These are phyloP conservation scores for Trichosanthes truncata DNA, from an alignment of 306 rosid genomes.

Conservation along the genomic window DNA sequence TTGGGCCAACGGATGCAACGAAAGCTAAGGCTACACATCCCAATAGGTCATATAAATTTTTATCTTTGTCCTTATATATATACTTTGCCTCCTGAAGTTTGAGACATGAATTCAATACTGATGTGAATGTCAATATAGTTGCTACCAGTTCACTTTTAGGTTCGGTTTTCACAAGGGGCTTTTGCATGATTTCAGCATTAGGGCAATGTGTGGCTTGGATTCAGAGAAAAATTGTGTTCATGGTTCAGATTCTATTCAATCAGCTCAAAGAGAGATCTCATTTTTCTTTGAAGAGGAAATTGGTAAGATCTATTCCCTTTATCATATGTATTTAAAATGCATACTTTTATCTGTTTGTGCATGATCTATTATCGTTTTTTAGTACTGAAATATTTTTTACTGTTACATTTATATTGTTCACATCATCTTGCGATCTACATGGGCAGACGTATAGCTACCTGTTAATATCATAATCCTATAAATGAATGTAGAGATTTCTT, in stretches of 20 bases:
- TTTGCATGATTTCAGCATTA: slow-evolving; percentile 39
- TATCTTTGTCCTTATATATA: slow-evolving; percentile 7
- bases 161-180: neutral
- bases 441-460: neutral
- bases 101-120: slow-evolving; percentile 8
- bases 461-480: neutral
- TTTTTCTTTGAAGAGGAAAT: slow-evolving; percentile 59
- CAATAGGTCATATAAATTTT: slow-evolving; percentile 44
- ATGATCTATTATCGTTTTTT: neutral
- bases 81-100: slow-evolving; percentile 1
- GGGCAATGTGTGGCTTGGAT: slow-evolving; percentile 68
- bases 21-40: slow-evolving; percentile 83
- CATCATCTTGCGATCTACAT: neutral
- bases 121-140: neutral
- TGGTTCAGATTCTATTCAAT: slow-evolving; percentile 72
- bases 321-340: neutral
- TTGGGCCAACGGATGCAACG: slow-evolving; percentile 86
- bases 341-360: neutral
- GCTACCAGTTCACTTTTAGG: slow-evolving; percentile 9
- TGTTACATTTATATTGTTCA: neutral
- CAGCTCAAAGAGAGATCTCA: slow-evolving; percentile 63
- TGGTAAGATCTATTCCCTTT: slow-evolving; percentile 27
- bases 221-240: slow-evolving; percentile 66
- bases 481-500: neutral
- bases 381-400: neutral